A percentile compares a stretch with the other conserved stretches of the same genome.
These are phyloP conservation scores for Venturiaceae sp. DNA, from an alignment of 2,329 filamentous ascomycete genomes.

Conservation along the genomic window DNA sequence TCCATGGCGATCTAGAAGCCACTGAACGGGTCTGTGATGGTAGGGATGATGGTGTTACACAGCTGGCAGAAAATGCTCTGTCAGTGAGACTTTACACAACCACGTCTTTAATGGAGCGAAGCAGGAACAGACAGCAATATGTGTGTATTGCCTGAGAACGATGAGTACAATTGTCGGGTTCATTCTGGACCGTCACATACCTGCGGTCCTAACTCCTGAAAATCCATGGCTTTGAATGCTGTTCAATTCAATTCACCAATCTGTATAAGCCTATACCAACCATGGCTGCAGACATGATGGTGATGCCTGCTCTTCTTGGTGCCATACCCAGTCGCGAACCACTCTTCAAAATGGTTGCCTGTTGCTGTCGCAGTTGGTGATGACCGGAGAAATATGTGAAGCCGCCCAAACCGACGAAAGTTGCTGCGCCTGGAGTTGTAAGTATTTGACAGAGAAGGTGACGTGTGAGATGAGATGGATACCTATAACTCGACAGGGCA, in stretches of 20 bases:
- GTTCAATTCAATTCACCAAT: constrained; percentile 20
- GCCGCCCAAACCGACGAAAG: constrained; percentile 66
- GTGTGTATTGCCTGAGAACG: background rate
- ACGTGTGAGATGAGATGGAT: constrained; percentile 10
- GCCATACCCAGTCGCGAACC: constrained; percentile 63
- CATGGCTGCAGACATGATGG: constrained; percentile 56
- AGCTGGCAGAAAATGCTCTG: too few relatives aligned
- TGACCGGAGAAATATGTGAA: constrained; percentile 73
- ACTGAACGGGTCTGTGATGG: background rate
- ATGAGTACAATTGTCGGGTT: background rate
- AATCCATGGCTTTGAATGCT: background rate
- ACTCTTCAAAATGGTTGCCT: constrained; percentile 55
- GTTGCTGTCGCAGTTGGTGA: constrained; percentile 58
- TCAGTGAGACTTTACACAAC: too few relatives aligned
- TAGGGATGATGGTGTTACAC: background rate
- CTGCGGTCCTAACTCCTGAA: background rate
- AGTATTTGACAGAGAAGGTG: background rate
- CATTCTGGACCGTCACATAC: background rate
- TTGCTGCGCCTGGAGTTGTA: constrained; percentile 51
- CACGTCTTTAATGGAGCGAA: too few relatives aligned
- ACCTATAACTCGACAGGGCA: constrained; percentile 64
- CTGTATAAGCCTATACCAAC: constrained; percentile 64
- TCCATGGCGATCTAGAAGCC: background rate
- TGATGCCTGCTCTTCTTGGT: constrained; percentile 58
- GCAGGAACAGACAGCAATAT: too few relatives aligned